Base-by-base conservation (phyloP, 208 protist species). In the Acanthamoeba lenticulata region DNA sequence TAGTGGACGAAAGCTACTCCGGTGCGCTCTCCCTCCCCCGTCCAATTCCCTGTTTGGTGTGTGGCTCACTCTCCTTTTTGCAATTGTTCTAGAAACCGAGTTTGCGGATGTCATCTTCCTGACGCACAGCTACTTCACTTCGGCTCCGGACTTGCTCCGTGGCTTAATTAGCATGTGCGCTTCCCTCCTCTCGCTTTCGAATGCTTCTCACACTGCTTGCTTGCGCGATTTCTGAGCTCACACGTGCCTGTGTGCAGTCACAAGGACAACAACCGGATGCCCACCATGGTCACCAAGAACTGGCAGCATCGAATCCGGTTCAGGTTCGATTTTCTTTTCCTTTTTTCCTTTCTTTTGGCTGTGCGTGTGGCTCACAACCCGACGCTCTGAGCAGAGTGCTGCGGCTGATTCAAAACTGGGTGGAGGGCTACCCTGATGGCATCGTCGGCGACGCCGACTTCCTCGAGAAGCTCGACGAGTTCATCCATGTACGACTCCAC, bases 41-140 rank as follows among this genome's bases (percentile, higher is more conserved):
- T 29, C 47, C n/a, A n/a, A 21, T 27, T 27, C 38, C 29, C 4
- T 69, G 11, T 44, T 90, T 67, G 24, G 72, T 65, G 4, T 40
- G 11, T 27, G 7, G 72, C 29, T 65, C 5, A 55, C 32, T 65
- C n/a, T 65, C 49, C 5, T 42, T 72, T 9, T 67, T 90, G 47
- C 29, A n/a, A 27, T 11, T 90, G 13, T 27, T 29, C 15, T 32
- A 91, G 85, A 91, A 42, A 47, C 55, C 27, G 85, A 69, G 36
- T 91, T 72, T 67, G 85, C 34, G 57, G 85, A 91, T 34, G 67
- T 91, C 34, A 42, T 91, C 29, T 91, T 91, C 38, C 40, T 62
- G 9, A 91, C 85, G 21, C 85, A 91, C 55, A 91, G 36, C 57
- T 91, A 91, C 40, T 91, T 91, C 85, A 91, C 85, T 29, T 36